Conservation (phyloP, 768 basidiomycete genomes). For the Suillus cothurnatus region DNA sequence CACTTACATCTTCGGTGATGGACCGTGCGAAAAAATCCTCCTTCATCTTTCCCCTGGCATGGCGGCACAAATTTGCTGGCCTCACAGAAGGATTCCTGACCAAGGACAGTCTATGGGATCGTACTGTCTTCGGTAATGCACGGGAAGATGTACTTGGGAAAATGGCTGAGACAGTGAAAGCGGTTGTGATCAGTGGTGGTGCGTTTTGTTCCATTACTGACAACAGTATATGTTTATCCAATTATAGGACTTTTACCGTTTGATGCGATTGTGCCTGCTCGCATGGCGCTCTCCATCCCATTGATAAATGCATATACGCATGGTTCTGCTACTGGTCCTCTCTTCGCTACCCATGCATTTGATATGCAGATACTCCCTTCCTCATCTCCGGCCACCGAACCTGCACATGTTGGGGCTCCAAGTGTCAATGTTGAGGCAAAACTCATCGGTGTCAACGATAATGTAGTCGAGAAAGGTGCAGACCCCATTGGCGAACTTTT, state of each 20-base stretch:
- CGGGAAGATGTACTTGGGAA: slow-evolving; percentile 62
- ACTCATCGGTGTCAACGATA: slow-evolving; percentile 70
- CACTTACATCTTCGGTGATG: slow-evolving; percentile 55
- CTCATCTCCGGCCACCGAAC: slow-evolving; percentile 31
- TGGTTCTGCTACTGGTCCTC: slow-evolving; percentile 68
- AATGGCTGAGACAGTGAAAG: slow-evolving; percentile 62
- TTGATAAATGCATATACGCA: slow-evolving; percentile 66
- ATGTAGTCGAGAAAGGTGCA: slow-evolving; percentile 58
- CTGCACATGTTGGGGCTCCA: slow-evolving; percentile 72
- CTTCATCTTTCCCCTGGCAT: slow-evolving; percentile 62
- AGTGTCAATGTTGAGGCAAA: slow-evolving; percentile 85
- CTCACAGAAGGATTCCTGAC: slow-evolving; percentile 74
- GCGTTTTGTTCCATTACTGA: slow-evolving; percentile 21
- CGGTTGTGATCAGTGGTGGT: slow-evolving; percentile 77
- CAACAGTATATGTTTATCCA: background rate
- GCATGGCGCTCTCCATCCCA: slow-evolving; percentile 78
- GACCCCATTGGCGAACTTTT: slow-evolving; percentile 66
- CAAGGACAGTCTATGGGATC: slow-evolving; percentile 85
- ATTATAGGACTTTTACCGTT: slow-evolving; percentile 51
- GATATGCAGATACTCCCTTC: slow-evolving; percentile 78
- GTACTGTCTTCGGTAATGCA: slow-evolving; percentile 70
- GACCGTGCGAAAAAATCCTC: slow-evolving; percentile 54
- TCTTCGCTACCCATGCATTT: slow-evolving; percentile 81
- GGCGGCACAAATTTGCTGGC: slow-evolving; percentile 75
- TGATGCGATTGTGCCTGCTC: slow-evolving; percentile 57